Conservation (phyloP, 495 filamentous ascomycete genomes). For the Penicillium salamii region DNA sequence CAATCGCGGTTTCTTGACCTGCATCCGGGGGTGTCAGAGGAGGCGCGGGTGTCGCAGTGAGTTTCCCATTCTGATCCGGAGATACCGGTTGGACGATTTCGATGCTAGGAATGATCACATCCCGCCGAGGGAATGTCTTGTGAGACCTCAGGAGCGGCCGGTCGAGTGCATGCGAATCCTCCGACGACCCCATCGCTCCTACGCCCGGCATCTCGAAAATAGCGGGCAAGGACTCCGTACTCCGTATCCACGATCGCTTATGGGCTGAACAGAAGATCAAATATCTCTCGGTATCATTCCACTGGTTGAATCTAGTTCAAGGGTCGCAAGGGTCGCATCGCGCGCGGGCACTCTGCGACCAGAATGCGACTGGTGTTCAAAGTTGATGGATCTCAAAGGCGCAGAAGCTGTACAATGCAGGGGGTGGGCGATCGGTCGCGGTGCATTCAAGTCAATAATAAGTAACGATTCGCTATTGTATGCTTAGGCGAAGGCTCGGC, state of each 20-base stretch:
- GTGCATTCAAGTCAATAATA: slow-evolving; percentile 7
- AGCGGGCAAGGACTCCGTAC: slow-evolving; percentile 2
- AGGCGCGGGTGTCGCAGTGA: slow-evolving; percentile 29
- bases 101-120: slow-evolving; percentile 22
- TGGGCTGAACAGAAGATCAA: background rate
- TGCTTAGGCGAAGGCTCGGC: background rate
- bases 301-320: slow-evolving; percentile 3
- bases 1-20: slow-evolving; percentile 18
- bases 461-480: background rate
- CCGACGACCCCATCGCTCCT: slow-evolving; percentile 30
- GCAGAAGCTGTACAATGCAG: slow-evolving; percentile 12
- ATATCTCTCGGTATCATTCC: slow-evolving; percentile 6
- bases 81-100: slow-evolving; percentile 27
- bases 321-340: slow-evolving; percentile 15
- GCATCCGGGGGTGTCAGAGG: slow-evolving; percentile 42
- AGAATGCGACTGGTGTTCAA: slow-evolving; percentile 1
- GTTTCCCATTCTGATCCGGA: slow-evolving; percentile 20
- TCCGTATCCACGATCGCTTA: slow-evolving; percentile 2
- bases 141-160: slow-evolving; percentile 43
- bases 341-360: slow-evolving; percentile 7
- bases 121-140: slow-evolving; percentile 43
- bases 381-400: slow-evolving; percentile 9
- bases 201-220: slow-evolving; percentile 35
- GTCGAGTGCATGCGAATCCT: slow-evolving; percentile 29
- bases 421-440: slow-evolving; percentile 14